phyloP scores from a whole-genome alignment of 352 stramenopile species.

The Globisporangium heterothallicum region DNA sequence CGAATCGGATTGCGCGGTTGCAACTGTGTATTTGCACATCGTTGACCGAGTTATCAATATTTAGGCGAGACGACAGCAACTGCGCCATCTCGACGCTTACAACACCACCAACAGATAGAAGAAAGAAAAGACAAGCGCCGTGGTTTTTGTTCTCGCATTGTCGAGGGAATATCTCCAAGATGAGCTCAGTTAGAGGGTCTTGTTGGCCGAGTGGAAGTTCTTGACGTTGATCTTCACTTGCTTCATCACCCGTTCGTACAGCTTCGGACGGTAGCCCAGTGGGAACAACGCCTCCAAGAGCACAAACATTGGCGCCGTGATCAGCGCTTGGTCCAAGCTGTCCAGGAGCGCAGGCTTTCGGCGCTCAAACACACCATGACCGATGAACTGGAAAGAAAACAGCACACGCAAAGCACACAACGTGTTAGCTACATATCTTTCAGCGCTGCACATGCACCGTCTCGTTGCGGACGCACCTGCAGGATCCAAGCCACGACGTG shows the following conservation, averaged over 20 bases:
- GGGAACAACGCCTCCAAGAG: constrained; percentile 44
- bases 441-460: too few species aligned
- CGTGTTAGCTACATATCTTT: too few species aligned
- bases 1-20: too few species aligned
- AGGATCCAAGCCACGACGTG: constrained; percentile 45
- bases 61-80: too few species aligned
- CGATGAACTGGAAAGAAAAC: constrained; percentile 31
- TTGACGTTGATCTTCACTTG: constrained; percentile 42
- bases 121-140: too few species aligned
- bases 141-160: too few species aligned
- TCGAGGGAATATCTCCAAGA: too few species aligned
- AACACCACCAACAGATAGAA: not conserved
- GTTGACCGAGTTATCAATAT: too few species aligned
- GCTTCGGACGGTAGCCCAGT: constrained; percentile 35
- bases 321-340: constrained; percentile 46
- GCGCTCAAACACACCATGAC: constrained; percentile 52
- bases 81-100: too few species aligned
- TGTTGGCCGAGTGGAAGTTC: constrained; percentile 22
- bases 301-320: constrained; percentile 61
- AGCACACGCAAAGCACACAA: too few species aligned
- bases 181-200: constrained; percentile 19
- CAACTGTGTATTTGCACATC: too few species aligned
- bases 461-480: constrained; percentile 17
- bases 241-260: constrained; percentile 29
- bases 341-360: constrained; percentile 52